Evolutionary conservation across 352 stramenopile genomes (phyloP).

Genomic region (Albugo candida): DNA sequence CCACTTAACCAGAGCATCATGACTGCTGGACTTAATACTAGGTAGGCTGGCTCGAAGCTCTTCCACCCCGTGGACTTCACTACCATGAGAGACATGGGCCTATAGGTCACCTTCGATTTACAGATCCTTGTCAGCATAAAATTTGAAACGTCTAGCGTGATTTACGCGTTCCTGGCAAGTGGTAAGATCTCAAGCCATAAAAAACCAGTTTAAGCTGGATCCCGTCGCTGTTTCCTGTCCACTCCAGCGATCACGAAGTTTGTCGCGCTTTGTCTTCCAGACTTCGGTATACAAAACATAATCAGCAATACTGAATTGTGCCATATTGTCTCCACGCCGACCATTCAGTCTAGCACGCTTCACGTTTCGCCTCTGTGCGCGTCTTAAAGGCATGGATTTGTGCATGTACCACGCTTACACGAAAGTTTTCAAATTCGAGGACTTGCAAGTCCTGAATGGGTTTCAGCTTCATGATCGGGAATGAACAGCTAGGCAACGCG

Average conservation of each 20-base stretch:
- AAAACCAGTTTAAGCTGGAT: background rate
- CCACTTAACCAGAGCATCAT: conserved; percentile 10
- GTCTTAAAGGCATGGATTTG: background rate
- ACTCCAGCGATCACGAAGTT: background rate
- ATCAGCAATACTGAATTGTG: background rate
- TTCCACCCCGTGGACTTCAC: conserved; percentile 1
- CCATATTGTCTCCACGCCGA: too few species aligned
- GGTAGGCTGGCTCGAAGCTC: background rate
- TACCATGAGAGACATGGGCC: conserved; percentile 1
- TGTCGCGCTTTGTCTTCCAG: background rate
- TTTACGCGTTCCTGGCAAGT: background rate
- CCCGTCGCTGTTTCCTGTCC: background rate
- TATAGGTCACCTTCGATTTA: background rate
- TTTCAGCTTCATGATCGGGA: background rate
- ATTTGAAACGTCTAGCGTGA: background rate
- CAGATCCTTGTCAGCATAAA: background rate
- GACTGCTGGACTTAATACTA: too few species aligned
- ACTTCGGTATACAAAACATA: background rate
- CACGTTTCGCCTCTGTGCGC: background rate
- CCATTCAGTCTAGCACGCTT: too few species aligned
- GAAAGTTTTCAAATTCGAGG: background rate
- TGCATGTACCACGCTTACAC: background rate
- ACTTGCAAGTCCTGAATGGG: background rate
- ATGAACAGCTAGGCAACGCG: background rate
- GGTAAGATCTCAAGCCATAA: background rate